A percentile compares a stretch with the other conserved stretches of the same genome.
These are phyloP conservation scores for Obba rivulosa DNA, from an alignment of 768 basidiomycete genomes.

Conservation along the genomic window DNA sequence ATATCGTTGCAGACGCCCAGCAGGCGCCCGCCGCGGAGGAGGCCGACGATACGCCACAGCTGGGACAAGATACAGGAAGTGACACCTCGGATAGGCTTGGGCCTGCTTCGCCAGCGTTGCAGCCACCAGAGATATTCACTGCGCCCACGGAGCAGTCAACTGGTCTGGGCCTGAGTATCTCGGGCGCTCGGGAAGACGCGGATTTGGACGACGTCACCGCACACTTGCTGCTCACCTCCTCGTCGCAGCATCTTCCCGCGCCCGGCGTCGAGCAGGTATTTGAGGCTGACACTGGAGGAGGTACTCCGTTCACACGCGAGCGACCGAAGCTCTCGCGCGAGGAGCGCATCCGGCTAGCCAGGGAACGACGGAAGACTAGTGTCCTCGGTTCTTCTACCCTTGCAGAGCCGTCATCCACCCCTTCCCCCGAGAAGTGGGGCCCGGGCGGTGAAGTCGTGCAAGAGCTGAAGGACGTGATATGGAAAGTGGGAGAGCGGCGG, in stretches of 20 bases:
- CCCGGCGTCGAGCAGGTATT: slow-evolving; percentile 81
- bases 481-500: slow-evolving; percentile 74
- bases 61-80: slow-evolving; percentile 42
- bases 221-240: slow-evolving; percentile 48
- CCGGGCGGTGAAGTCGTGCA: slow-evolving; percentile 78
- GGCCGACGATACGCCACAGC: slow-evolving; percentile 43
- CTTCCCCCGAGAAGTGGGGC: slow-evolving; percentile 49
- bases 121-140: slow-evolving; percentile 18
- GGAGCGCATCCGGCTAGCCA: slow-evolving; percentile 62
- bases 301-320: slow-evolving; percentile 42
- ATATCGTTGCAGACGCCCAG: slow-evolving; percentile 42
- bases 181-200: slow-evolving; percentile 10
- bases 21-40: slow-evolving; percentile 22
- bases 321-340: slow-evolving; percentile 65
- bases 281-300: slow-evolving; percentile 52
- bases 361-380: slow-evolving; percentile 46
- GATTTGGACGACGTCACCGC: slow-evolving; percentile 48
- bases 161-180: slow-evolving; percentile 19
- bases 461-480: slow-evolving; percentile 82
- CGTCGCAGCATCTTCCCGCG: slow-evolving; percentile 51
- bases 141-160: background rate
- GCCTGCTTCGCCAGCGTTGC: slow-evolving; percentile 23
- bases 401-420: slow-evolving; percentile 10
- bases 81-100: slow-evolving; percentile 51
- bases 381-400: slow-evolving; percentile 21